Evolutionary conservation across 2,329 filamentous ascomycete species (phyloP), one percentile per base, ranked within the genome.

Genomic region (Scedosporium apiospermum): DNA sequence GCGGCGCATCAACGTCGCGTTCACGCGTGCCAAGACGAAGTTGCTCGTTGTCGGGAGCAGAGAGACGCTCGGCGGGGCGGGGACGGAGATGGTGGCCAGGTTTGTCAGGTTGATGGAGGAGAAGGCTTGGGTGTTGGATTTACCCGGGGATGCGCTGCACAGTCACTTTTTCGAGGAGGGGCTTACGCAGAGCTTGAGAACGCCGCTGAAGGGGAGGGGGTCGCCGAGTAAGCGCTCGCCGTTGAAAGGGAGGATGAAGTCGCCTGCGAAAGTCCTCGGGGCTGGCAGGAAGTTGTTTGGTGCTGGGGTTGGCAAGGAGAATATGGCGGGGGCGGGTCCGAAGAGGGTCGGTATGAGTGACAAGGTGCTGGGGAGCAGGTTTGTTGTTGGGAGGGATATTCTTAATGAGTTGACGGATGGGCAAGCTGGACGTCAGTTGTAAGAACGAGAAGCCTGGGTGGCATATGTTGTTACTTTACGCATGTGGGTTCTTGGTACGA

Each of bases 21-120:
- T 99, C 66, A 99, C 95, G 3, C 82, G 95, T 30, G 95, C 95
- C 23, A 90, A 93, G 72, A 95, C 89, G 0, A 99, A 99, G 77
- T 77, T 99, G 42, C 80, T 99, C 1, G 88, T 99, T 12, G 75
- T 99, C 0, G 95, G 95, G 9, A 96, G 90, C 73, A 84, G 85
- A 70, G 81, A 80, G 63, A 99, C 95, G 0, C 77, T 99, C 2
- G 79, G 85, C 10, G 82, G 88, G 61, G 87, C 79, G n/a, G 77
- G 78, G 27, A 87, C 90, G 67, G 89, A 92, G 68, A 87, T 98
- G 75, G 80, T 99, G 14, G 83, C 83, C 41, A 82, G 82, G 23
- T 91, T 98, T 69, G 82, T 98, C 6, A 75, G 77, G 2, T 75
- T 98, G 49, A 93, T 97, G 79, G 88, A 93, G 66, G 77, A 81